A percentile compares a stretch with the other conserved stretches of the same genome.
These are phyloP conservation scores for Conidiobolus incongruus DNA, from an alignment of 371 early-diverging fungal species.

Conservation along the genomic window DNA sequence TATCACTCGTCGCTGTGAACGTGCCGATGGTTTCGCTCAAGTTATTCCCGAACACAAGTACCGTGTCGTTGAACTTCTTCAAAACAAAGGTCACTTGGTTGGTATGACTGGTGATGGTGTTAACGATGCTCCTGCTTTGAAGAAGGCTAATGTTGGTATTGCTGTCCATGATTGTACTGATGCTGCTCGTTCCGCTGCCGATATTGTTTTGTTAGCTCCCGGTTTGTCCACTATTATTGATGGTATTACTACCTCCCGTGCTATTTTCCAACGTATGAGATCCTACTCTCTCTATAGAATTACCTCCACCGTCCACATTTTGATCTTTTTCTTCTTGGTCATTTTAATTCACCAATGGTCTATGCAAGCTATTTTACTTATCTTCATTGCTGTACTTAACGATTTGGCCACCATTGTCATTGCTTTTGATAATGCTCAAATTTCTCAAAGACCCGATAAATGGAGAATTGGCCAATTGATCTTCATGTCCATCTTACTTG, in stretches of 20 bases:
- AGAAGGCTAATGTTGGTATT: no score
- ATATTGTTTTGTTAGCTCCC: no score
- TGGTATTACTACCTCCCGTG: no score
- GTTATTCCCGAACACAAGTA: conserved; percentile 93
- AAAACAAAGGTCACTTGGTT: conserved; percentile 39
- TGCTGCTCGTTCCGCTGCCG: no score
- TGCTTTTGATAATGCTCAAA: no score
- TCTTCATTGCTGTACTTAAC: conserved; percentile 56
- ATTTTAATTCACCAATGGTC: conserved; percentile 39
- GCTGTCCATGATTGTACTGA: no score
- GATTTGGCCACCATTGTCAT: conserved; percentile 73
- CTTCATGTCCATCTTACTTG: no score
- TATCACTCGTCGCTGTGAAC: conserved; percentile 47
- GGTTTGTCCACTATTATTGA: no score
- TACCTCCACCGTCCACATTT: conserved; percentile 70
- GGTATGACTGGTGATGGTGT: conserved; percentile 84
- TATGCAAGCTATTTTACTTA: conserved; percentile 39
- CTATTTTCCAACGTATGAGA: no score
- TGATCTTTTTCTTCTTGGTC: conserved; percentile 71
- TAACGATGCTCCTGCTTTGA: conserved; percentile 85
- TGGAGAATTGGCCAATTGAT: no score
- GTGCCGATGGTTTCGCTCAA: conserved; percentile 91
- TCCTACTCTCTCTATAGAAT: conserved; percentile 74
- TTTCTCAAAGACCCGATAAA: no score
- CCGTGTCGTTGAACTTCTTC: conserved; percentile 70